phyloP scores from a whole-genome alignment of 208 protist genomes.

The Leishmania tarentolae region DNA sequence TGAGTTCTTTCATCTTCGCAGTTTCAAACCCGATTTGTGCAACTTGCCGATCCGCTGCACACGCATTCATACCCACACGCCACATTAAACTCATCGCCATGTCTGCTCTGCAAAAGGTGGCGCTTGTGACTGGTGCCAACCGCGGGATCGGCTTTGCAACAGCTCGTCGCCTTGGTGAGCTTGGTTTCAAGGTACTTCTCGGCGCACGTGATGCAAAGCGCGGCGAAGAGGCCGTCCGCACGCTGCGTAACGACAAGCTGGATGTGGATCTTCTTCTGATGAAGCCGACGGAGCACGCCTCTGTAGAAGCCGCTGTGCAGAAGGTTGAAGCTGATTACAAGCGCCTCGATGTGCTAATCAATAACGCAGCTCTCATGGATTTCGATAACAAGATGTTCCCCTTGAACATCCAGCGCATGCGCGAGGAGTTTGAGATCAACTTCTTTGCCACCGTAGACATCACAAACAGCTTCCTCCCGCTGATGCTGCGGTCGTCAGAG shows the following conservation, averaged over 20 bases:
- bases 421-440: conserved; percentile 71
- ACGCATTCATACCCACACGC: not conserved
- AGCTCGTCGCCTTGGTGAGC: conserved; percentile 57
- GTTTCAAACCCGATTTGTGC: not conserved
- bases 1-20: not conserved
- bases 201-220: conserved; percentile 59
- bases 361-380: conserved; percentile 69
- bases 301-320: conserved; percentile 48
- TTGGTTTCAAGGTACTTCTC: conserved; percentile 75
- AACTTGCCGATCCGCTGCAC: not conserved
- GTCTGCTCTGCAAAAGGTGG: conserved; percentile 41
- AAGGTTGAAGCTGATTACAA: conserved; percentile 45
- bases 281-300: conserved; percentile 49
- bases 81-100: conserved; percentile 15
- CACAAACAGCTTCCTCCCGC: conserved; percentile 70
- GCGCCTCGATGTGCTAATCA: conserved; percentile 76
- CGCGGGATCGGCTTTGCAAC: conserved; percentile 86
- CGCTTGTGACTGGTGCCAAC: conserved; percentile 83
- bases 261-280: conserved; percentile 56
- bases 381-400: conserved; percentile 42
- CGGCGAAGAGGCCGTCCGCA: conserved; percentile 54
- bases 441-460: conserved; percentile 64
- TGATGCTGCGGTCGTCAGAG: conserved; percentile 62
- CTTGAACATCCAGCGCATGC: conserved; percentile 56
- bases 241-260: conserved; percentile 46